Base-by-base conservation (phyloP, 225 moss, liverwort and hornwort species). In the Lunularia cruciata region DNA sequence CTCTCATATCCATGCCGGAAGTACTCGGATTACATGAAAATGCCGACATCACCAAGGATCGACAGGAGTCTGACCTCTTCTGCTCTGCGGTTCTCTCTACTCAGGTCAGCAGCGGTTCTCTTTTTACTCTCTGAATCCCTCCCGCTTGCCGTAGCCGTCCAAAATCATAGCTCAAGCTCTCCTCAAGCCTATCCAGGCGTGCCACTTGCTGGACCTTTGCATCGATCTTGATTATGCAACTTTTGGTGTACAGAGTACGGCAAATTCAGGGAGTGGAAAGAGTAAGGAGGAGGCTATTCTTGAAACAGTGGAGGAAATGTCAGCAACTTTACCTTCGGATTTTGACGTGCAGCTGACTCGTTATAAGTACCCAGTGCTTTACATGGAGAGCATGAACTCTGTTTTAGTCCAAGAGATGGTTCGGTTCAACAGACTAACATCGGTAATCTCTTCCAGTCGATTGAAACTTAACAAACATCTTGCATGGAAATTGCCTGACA, bases 321-420 rank as follows among this genome's bases (percentile, higher is more conserved):
- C 76, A 2, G 28, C 20, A 0, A 67, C 83, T 28, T 57, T 94
- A 37, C 89, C 93, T 15, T 56, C 60, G 0, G 35, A 84, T 15
- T 90, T 90, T 38, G 78, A 94, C 55, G 45, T 94, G 11, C 88
- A 87, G 7, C 65, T 86, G 63, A 85, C 88, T 2, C 71, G 84
- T 19, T 89, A 87, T 35, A 87, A 57, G 27, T 94, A 89, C 58
- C 90, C 93, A 3, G 80, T 87, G 8, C 31, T 82, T 39, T 90
- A 94, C 23, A 85, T 85, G 68, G 93, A 94, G 72, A 94, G 93
- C 70, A 94, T 94, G 93, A 90, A 94, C 43, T 88, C 90, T 0
- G 87, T 94, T n/a, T 86, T 94, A 27, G 73, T 90, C 8, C 93
- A 94, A 65, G 90, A 94, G 74, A 87, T 90, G 86, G 84, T 88